phyloP scores from a whole-genome alignment of 441 rosid genomes.

The Macaranga tanarius region DNA sequence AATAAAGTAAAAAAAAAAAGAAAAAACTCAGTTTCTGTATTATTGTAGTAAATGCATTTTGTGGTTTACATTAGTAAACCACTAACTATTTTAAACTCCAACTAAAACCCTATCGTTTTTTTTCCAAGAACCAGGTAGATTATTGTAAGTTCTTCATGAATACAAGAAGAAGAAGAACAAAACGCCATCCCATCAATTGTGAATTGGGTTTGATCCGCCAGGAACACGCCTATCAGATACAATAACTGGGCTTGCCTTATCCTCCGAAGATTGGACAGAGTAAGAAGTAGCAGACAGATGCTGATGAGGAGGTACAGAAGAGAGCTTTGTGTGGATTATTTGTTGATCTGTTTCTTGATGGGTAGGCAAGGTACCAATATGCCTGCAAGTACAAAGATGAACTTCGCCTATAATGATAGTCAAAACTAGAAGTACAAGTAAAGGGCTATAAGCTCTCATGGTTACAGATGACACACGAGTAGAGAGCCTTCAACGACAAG shows the following conservation, averaged over 20 bases:
- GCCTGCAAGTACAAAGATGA: slow-evolving; percentile 33
- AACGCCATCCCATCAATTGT: slow-evolving; percentile 38
- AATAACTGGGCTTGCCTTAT: slow-evolving; percentile 14
- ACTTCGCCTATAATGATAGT: slow-evolving; percentile 19
- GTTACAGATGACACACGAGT: slow-evolving; percentile 6
- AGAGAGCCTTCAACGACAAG: slow-evolving; percentile 2
- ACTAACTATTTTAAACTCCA: neutral
- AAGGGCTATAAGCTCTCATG: slow-evolving; percentile 24
- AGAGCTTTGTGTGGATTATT: slow-evolving; percentile 5
- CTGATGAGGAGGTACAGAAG: slow-evolving; percentile 15
- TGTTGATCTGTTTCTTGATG: slow-evolving; percentile 17
- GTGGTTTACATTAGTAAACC: neutral
- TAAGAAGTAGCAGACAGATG: slow-evolving; percentile 18
- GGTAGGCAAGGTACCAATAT: slow-evolving; percentile 12
- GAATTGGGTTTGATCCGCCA: slow-evolving; percentile 54
- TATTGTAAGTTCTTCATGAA: neutral
- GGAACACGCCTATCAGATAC: slow-evolving; percentile 39
- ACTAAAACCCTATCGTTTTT: slow-evolving; percentile 3
- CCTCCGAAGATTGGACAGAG: slow-evolving; percentile 6
- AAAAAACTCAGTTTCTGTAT: too few species aligned
- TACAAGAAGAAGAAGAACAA: neutral
- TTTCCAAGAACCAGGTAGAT: slow-evolving; percentile 29
- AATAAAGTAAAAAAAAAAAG: too few species aligned
- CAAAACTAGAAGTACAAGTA: slow-evolving; percentile 26
- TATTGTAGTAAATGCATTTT: neutral